These are phyloP conservation scores for Diaporthe vaccinii DNA, from an alignment of 2,329 filamentous ascomycete species.

Conservation along the genomic window DNA sequence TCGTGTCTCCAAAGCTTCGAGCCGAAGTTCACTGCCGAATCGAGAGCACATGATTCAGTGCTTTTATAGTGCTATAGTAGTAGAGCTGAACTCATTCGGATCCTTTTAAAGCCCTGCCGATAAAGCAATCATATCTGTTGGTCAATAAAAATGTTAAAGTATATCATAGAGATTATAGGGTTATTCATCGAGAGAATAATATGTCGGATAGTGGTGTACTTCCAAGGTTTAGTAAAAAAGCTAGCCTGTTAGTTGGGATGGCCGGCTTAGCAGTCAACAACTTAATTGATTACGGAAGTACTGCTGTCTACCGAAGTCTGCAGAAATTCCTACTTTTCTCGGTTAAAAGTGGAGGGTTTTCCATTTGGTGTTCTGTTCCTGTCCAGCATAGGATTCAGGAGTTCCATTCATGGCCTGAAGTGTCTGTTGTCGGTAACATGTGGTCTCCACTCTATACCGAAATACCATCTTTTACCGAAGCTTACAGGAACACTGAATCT, in stretches of 20 bases:
- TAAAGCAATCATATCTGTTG: neutral
- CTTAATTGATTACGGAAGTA: too few relatives aligned
- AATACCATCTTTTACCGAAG: neutral
- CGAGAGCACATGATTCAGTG: neutral
- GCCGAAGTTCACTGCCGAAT: neutral
- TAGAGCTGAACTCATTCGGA: neutral
- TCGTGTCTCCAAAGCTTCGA: neutral
- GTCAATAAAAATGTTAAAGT: too few relatives aligned
- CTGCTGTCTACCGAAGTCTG: too few relatives aligned
- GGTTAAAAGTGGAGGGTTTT: neutral
- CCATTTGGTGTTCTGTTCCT: neutral
- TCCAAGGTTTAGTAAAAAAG: too few relatives aligned
- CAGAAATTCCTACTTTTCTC: too few relatives aligned
- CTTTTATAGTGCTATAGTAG: neutral
- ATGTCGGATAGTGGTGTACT: too few relatives aligned
- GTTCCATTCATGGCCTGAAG: neutral
- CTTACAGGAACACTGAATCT: neutral
- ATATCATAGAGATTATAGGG: too few relatives aligned
- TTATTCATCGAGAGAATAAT: too few relatives aligned
- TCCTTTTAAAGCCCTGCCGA: neutral
- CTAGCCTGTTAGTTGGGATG: too few relatives aligned
- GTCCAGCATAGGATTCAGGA: neutral
- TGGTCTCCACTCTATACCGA: neutral
- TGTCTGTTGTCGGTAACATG: neutral
- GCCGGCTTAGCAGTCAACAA: too few relatives aligned